Base-by-base conservation (phyloP, 2,329 filamentous ascomycete genomes). In the Aspergillus carbonarius region DNA sequence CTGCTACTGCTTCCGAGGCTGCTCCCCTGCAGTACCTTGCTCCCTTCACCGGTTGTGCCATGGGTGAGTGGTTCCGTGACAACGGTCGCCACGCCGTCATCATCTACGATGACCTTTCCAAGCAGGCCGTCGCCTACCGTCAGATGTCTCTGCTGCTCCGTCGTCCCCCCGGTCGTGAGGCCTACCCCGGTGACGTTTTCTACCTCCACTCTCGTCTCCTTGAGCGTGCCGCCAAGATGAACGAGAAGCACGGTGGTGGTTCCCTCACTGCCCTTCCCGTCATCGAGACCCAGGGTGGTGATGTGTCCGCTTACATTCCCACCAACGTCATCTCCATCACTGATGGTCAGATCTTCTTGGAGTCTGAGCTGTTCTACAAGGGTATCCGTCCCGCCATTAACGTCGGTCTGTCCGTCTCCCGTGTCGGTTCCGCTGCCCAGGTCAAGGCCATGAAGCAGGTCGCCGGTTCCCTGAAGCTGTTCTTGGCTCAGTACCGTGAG, bases 401-500 rank as follows among this genome's bases (percentile, higher is more conserved):
- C 88, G 95, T 99, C 90, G 95, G 95, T 95, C 91, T 99, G 73
- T 99, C 95, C 75, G 95, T 99, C 73, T 99, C 95, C 72, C 95
- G 95, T 91, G 95, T 99, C 89, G 95, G 95, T 80, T 99, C 95
- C 76, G 92, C 95, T 79, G 95, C 95, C 78, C 95, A 99, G 88
- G 88, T 98, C 81, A 99, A 98, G 91, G 93, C 95, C 83, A 99
- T 99, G 95, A 99, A 99, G 89, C 95, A 99, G 87, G 95, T 99
- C 74, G 95, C 95, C 76, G 95, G 95, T 88, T 98, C 93, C 71
- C 86, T 99, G 78, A 99, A 99, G 89, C 92, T 99, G 73, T 99
- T 98, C 92, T 91, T 99, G 90, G 95, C 95, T 74, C 95, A 99
- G 85, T 99, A 99, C 88, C 95, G 95, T 95, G 95, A 99, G 83